Percentiles rank a stretch among this genome's conserved stretches.
These are phyloP conservation scores for Limonium bicolor DNA, from an alignment of 148 eudicot species.

Conservation along the genomic window DNA sequence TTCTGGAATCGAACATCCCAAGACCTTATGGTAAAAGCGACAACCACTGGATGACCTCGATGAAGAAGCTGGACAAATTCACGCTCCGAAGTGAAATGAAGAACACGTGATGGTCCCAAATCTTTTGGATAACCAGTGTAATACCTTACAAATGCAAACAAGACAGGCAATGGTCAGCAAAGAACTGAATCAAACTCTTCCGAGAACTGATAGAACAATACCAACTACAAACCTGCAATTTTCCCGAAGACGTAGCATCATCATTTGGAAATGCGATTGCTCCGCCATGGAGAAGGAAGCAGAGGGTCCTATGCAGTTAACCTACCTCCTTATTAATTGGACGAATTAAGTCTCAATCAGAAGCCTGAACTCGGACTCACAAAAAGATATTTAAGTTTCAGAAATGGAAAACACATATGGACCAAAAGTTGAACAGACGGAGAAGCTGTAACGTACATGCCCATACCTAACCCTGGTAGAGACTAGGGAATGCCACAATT, in stretches of 20 bases:
- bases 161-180: constrained; percentile 2
- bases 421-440: too few relatives aligned
- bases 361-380: too few relatives aligned
- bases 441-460: too few relatives aligned
- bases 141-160: constrained; percentile 32
- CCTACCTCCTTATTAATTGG: too few relatives aligned
- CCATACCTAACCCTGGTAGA: too few relatives aligned
- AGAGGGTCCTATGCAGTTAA: too few relatives aligned
- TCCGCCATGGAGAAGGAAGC: too few relatives aligned
- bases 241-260: constrained; percentile 57
- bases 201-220: not conserved
- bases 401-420: too few relatives aligned
- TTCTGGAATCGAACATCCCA: too few relatives aligned
- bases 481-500: too few relatives aligned
- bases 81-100: constrained; percentile 91
- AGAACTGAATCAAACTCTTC: not conserved
- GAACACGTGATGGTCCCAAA: constrained; percentile 76
- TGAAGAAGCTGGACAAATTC: constrained; percentile 89
- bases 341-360: too few relatives aligned
- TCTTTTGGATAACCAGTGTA: constrained; percentile 95
- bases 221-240: constrained; percentile 47
- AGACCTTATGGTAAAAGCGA: constrained; percentile 86
- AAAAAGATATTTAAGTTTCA: too few relatives aligned
- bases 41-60: constrained; percentile 79
- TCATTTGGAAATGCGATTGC: constrained; percentile 31